Percentiles rank a stretch among this genome's conserved stretches.
phyloP scores from a whole-genome alignment of 352 stramenopile species.

The Thraustochytrium sp. region DNA sequence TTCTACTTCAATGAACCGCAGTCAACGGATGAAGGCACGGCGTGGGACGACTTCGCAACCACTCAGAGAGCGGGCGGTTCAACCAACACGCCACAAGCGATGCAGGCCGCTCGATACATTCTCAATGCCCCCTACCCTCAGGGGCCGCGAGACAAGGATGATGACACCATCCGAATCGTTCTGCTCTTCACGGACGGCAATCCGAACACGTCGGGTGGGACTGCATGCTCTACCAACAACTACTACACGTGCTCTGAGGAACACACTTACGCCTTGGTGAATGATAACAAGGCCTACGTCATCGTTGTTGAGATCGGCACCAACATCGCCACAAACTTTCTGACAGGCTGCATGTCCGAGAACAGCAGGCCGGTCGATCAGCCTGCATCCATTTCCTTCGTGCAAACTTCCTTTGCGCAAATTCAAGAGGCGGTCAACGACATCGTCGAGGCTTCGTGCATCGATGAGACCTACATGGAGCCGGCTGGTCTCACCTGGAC shows the following conservation, averaged over 20 bases:
- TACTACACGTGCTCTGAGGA: not conserved
- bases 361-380: not conserved
- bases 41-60: not conserved
- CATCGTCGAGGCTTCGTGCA: not conserved
- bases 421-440: not conserved
- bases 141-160: not conserved
- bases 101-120: not conserved
- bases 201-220: not conserved
- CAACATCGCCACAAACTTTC: not conserved
- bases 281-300: not conserved
- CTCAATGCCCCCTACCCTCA: not conserved
- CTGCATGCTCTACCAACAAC: not conserved
- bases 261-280: not conserved
- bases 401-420: not conserved
- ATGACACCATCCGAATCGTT: not conserved
- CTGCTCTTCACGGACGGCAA: slow-evolving; percentile 5
- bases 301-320: not conserved
- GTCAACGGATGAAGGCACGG: not conserved
- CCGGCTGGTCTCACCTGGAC: not conserved
- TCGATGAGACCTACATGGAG: not conserved
- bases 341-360: not conserved
- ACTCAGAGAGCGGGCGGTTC: not conserved
- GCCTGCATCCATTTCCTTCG: not conserved
- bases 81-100: not conserved
- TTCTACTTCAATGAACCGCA: not conserved